Percentiles rank a stretch among this genome's conserved stretches.
Conservation (phyloP, 805 yeast genomes). For the Spathaspora gorwiae region DNA sequence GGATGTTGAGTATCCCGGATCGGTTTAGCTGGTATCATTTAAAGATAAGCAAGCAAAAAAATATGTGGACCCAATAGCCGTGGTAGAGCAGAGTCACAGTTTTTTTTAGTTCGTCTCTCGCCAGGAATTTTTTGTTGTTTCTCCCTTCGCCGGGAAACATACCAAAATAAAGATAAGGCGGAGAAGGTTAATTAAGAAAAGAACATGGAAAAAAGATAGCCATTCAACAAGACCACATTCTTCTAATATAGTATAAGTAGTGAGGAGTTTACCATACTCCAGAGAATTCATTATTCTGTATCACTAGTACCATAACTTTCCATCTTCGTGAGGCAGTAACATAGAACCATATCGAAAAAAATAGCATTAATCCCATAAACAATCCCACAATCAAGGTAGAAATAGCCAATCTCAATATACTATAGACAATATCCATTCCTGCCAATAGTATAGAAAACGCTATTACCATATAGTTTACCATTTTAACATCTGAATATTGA, state of each 20-base stretch:
- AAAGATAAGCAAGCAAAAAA: no score
- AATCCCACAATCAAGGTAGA: slow-evolving; percentile 11
- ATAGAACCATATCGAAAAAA: slow-evolving; percentile 11
- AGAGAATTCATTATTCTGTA: slow-evolving; percentile 5
- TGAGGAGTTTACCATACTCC: slow-evolving; percentile 2
- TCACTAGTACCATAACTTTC: slow-evolving; percentile 6
- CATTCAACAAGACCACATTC: no score
- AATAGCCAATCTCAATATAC: slow-evolving; percentile 11
- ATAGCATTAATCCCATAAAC: slow-evolving; percentile 8
- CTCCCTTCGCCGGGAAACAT: no score
- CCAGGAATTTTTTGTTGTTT: no score
- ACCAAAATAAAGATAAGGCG: no score
- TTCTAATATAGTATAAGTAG: no score
- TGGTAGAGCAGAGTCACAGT: no score
- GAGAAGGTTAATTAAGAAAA: no score
- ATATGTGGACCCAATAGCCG: no score
- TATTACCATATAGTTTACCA: slow-evolving; percentile 2
- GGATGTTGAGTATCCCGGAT: neutral
- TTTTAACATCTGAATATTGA: slow-evolving; percentile 1
- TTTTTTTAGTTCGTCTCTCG: no score
- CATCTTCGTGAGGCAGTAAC: slow-evolving; percentile 13
- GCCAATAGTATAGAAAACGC: slow-evolving; percentile 7
- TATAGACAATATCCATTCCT: slow-evolving; percentile 14
- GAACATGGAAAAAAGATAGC: no score
- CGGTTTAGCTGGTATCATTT: neutral